These are phyloP conservation scores for Hericium rajendrae DNA, from an alignment of 768 basidiomycete genomes.

Conservation along the genomic window DNA sequence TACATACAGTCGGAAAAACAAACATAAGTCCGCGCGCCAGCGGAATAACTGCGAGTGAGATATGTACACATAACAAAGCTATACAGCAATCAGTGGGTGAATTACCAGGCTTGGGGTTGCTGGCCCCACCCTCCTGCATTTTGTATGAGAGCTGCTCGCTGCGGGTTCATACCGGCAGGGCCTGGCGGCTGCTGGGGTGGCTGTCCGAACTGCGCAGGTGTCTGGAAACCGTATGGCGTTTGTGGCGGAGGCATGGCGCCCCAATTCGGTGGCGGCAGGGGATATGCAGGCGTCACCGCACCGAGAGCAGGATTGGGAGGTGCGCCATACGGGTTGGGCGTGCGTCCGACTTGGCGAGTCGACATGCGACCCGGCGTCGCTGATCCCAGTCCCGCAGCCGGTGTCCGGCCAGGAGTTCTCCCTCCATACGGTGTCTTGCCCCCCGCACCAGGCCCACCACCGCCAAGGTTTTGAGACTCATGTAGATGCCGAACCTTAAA, in stretches of 20 bases:
- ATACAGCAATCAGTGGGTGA: slow-evolving; percentile 7
- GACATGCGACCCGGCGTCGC: slow-evolving; percentile 76
- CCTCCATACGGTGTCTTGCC: slow-evolving; percentile 78
- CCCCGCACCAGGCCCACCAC: slow-evolving; percentile 30
- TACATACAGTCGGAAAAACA: background rate
- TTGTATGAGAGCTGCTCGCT: slow-evolving; percentile 59
- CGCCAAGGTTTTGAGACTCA: slow-evolving; percentile 59
- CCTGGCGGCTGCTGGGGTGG: slow-evolving; percentile 36
- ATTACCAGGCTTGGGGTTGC: too few species aligned
- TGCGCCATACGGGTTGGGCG: slow-evolving; percentile 71
- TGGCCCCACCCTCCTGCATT: slow-evolving; percentile 29
- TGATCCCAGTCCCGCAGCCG: slow-evolving; percentile 27
- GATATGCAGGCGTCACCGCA: slow-evolving; percentile 25
- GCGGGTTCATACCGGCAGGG: slow-evolving; percentile 46
- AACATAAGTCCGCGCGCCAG: too few species aligned
- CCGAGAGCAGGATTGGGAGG: slow-evolving; percentile 24
- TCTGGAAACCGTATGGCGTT: slow-evolving; percentile 25
- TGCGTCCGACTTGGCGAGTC: slow-evolving; percentile 60
- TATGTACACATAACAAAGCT: slow-evolving; percentile 8
- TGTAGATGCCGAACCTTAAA: slow-evolving; percentile 85
- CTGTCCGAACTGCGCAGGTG: slow-evolving; percentile 25
- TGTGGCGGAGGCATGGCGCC: slow-evolving; percentile 23
- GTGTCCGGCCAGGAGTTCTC: slow-evolving; percentile 70
- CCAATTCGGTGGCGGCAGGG: slow-evolving; percentile 6
- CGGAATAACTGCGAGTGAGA: background rate